Conservation (phyloP, 106 monocot species). For the Triglochin maritima region DNA sequence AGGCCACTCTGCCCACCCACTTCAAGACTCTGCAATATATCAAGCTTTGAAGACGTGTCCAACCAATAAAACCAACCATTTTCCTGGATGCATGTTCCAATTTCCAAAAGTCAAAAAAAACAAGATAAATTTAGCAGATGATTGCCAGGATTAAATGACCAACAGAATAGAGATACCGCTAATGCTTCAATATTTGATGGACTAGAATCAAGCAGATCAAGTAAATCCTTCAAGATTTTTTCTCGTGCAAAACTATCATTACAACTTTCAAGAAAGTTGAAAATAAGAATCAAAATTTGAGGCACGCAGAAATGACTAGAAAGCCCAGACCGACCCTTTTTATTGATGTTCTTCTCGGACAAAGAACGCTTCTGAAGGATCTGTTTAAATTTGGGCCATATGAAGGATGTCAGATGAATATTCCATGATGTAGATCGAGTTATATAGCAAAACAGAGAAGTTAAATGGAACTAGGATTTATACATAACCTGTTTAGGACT, state of each 20-base stretch:
- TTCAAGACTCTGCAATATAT: conserved; percentile 28
- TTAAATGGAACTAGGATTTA: not conserved
- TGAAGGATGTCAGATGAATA: not conserved
- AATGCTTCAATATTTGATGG: conserved; percentile 85
- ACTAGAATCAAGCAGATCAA: conserved; percentile 81
- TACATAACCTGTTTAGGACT: conserved; percentile 89
- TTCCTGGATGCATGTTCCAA: conserved; percentile 34
- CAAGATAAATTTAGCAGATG: not conserved
- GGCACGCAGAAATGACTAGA: conserved; percentile 71
- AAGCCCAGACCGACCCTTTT: conserved; percentile 21
- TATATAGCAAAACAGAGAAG: not conserved
- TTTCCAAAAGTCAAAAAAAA: conserved; percentile 7
- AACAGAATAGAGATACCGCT: conserved; percentile 41
- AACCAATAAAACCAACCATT: conserved; percentile 85
- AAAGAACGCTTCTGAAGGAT: conserved; percentile 57
- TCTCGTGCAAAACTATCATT: conserved; percentile 37
- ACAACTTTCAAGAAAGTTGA: conserved; percentile 70
- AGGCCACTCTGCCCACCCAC: conserved; percentile 7
- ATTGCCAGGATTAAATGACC: not conserved
- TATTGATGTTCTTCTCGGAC: conserved; percentile 37
- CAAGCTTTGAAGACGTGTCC: conserved; percentile 57
- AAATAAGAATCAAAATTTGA: conserved; percentile 79
- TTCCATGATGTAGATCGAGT: no score
- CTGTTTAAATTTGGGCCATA: conserved; percentile 23
- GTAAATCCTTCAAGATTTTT: conserved; percentile 62